Conservation (phyloP, 1,284 basidiomycete genomes). For the Pseudomicrostroma phylloplanum region DNA sequence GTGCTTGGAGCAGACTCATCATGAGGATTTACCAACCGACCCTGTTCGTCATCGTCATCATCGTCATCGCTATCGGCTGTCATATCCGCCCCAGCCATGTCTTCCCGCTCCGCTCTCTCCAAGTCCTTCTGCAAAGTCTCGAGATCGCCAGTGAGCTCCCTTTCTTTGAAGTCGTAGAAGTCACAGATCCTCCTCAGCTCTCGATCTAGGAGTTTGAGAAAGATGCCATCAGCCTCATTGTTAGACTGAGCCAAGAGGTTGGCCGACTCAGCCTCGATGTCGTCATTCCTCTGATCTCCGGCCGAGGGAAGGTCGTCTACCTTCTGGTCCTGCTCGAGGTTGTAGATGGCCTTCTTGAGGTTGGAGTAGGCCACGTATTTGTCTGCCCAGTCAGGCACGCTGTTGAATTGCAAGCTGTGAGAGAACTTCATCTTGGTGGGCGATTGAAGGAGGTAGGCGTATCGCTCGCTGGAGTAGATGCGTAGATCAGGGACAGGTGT, state of each 20-base stretch:
- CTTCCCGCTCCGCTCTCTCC: slow-evolving; percentile 34
- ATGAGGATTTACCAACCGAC: slow-evolving; percentile 25
- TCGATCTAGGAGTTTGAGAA: slow-evolving; percentile 62
- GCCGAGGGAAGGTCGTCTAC: slow-evolving; percentile 12
- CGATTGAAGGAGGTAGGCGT: not conserved
- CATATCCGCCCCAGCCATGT: slow-evolving; percentile 58
- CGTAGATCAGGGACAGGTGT: no score
- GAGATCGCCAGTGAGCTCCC: slow-evolving; percentile 54
- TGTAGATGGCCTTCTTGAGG: slow-evolving; percentile 49
- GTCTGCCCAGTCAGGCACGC: slow-evolving; percentile 73
- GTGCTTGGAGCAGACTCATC: slow-evolving; percentile 19
- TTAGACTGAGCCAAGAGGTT: slow-evolving; percentile 22
- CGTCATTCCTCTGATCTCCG: slow-evolving; percentile 15
- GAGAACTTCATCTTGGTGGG: slow-evolving; percentile 46
- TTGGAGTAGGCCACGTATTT: slow-evolving; percentile 37
- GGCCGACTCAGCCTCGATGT: slow-evolving; percentile 42
- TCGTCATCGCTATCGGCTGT: slow-evolving; percentile 60
- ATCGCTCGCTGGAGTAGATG: no score
- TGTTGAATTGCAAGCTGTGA: slow-evolving; percentile 81
- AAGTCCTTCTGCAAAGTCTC: slow-evolving; percentile 32
- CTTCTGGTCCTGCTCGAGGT: slow-evolving; percentile 41
- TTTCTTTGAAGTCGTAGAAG: slow-evolving; percentile 65
- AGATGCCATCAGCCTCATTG: slow-evolving; percentile 37
- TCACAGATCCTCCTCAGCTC: slow-evolving; percentile 74
- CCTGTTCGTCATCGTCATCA: slow-evolving; percentile 54